phyloP scores from a whole-genome alignment of 1,139 yeast species.

The Yamadazyma atlantica region DNA sequence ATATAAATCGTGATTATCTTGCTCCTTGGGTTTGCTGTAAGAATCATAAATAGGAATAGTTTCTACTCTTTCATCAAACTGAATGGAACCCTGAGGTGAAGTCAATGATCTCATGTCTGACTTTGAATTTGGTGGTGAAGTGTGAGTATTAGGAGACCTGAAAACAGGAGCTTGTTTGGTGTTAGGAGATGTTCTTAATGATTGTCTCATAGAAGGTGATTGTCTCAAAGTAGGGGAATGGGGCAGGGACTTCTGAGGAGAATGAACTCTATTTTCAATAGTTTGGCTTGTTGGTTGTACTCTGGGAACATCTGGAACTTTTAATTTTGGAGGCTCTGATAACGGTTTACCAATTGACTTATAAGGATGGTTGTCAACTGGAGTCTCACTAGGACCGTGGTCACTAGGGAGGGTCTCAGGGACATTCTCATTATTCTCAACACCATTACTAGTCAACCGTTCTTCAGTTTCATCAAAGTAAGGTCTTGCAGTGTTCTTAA shows the following conservation, averaged over 20 bases:
- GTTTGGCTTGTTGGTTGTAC: not conserved
- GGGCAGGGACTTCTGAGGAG: constrained; percentile 3
- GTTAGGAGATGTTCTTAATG: not conserved
- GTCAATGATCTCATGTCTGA: constrained; percentile 14
- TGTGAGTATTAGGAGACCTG: not conserved
- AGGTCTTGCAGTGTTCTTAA: constrained; percentile 28
- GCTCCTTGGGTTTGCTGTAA: constrained; percentile 4
- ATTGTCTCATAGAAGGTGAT: constrained; percentile 4
- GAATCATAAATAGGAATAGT: constrained; percentile 32
- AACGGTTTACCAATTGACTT: constrained; percentile 14
- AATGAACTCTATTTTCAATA: not conserved
- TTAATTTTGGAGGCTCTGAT: constrained; percentile 14
- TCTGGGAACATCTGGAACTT: constrained; percentile 13
- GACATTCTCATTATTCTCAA: not conserved
- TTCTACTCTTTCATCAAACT: constrained; percentile 40
- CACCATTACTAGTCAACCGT: not conserved
- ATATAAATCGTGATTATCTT: constrained; percentile 23
- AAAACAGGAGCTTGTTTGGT: not conserved
- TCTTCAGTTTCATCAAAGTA: constrained; percentile 8
- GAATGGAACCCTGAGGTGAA: constrained; percentile 33
- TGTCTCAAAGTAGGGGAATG: constrained; percentile 4
- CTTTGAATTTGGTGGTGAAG: constrained; percentile 5
- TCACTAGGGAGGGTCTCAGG: too few relatives aligned
- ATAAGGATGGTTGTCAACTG: constrained; percentile 19
- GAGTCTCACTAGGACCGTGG: too few relatives aligned